Percentiles rank a stretch among this genome's conserved stretches.
These are phyloP conservation scores for Lipomyces oligophaga DNA, from an alignment of 805 yeast species.

Conservation along the genomic window DNA sequence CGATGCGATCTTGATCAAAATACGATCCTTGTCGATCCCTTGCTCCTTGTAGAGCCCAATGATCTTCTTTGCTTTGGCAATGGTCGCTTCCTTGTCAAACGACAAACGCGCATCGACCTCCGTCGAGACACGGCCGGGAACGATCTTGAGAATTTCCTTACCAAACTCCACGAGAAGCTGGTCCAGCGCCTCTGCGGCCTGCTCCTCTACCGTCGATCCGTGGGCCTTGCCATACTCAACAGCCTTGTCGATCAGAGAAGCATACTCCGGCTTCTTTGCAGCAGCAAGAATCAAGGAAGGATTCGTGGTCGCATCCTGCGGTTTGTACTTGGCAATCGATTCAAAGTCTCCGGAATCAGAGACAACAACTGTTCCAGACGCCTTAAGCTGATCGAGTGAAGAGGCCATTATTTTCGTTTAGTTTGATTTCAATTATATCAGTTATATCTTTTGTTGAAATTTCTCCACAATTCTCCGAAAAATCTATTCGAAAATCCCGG, in stretches of 20 bases:
- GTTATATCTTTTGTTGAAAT: too few species aligned
- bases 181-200: slow-evolving; percentile 82
- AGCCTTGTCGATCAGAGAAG: slow-evolving; percentile 85
- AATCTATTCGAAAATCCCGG: too few species aligned
- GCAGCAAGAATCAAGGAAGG: slow-evolving; percentile 97
- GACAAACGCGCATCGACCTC: slow-evolving; percentile 99
- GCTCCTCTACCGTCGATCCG: slow-evolving; percentile 44
- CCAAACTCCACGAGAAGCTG: slow-evolving; percentile 94
- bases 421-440: too few species aligned
- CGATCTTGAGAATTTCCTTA: slow-evolving; percentile 82
- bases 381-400: slow-evolving; percentile 89
- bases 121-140: slow-evolving; percentile 98
- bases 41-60: slow-evolving; percentile 78
- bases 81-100: slow-evolving; percentile 89
- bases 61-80: slow-evolving; percentile 88
- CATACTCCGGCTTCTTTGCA: slow-evolving; percentile 82
- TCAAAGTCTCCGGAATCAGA: slow-evolving; percentile 99
- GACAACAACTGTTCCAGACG: slow-evolving; percentile 93
- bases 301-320: slow-evolving; percentile 99
- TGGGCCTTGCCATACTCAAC: slow-evolving; percentile 74
- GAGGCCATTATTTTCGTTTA: slow-evolving; percentile 45
- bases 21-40: slow-evolving; percentile 85
- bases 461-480: too few species aligned
- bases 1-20: slow-evolving; percentile 93
- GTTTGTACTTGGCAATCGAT: slow-evolving; percentile 94